phyloP scores from a whole-genome alignment of 2,329 filamentous ascomycete species.

The Fusarium falciforme region DNA sequence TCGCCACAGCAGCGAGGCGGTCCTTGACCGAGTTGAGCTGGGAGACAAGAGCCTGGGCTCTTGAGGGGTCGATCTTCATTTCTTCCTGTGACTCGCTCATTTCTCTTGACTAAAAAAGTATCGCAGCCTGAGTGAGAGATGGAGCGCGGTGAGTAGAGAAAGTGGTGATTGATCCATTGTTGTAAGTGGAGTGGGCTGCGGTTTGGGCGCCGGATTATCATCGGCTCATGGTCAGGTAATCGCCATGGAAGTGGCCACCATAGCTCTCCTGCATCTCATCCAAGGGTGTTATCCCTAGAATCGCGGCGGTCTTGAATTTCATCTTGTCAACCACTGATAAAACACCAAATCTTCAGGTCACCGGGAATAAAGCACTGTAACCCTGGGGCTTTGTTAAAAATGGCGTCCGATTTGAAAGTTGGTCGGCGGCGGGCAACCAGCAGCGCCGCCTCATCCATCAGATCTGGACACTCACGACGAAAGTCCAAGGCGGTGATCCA shows the following conservation, averaged over 20 bases:
- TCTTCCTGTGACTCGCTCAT: slow-evolving; percentile 59
- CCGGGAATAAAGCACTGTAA: not conserved
- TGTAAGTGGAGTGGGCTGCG: slow-evolving; percentile 40
- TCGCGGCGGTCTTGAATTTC: slow-evolving; percentile 7
- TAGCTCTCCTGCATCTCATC: not conserved
- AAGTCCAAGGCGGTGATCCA: slow-evolving; percentile 52
- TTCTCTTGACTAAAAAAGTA: slow-evolving; percentile 17
- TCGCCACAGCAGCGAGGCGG: slow-evolving; percentile 65
- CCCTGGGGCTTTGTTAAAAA: slow-evolving; percentile 8
- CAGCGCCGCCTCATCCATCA: slow-evolving; percentile 51
- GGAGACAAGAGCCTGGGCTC: slow-evolving; percentile 71
- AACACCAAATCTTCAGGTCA: not conserved
- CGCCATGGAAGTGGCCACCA: slow-evolving; percentile 27
- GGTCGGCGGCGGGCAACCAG: slow-evolving; percentile 62
- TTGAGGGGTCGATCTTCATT: slow-evolving; percentile 72
- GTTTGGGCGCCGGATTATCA: slow-evolving; percentile 47
- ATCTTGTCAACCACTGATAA: not conserved
- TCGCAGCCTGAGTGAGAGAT: not conserved
- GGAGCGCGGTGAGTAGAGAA: not conserved
- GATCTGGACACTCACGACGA: slow-evolving; percentile 57
- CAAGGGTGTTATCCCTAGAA: slow-evolving; percentile 12
- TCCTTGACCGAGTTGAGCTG: slow-evolving; percentile 71
- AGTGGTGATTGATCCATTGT: slow-evolving; percentile 19
- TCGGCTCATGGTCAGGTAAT: slow-evolving; percentile 42
- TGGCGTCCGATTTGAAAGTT: slow-evolving; percentile 48